Evolutionary conservation across 495 filamentous ascomycete genomes (phyloP), one percentile per base, ranked within the genome.

Genomic region (Talaromyces adpressus): DNA sequence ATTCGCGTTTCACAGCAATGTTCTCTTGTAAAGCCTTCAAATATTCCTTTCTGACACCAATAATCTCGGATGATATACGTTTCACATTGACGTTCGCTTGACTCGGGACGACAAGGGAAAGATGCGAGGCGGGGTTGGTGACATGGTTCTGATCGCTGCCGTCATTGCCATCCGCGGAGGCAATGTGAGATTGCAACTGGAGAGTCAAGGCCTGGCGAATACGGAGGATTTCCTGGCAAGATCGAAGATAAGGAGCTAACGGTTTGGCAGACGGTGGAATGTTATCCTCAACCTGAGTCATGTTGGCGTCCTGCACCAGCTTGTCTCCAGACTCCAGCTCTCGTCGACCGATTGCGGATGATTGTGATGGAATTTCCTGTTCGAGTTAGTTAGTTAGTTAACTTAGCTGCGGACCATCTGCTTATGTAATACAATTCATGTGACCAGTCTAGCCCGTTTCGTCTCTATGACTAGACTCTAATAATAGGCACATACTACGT

Each of bases 1-100:
- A 79, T 45, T 82, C 81, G 16, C 77, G 75, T 41, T 78, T 75
- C 14, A 85, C 84, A 47, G 78, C 76, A 39, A 85, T 70, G 65
- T 87, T 87, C 45, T 79, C 84, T 62, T 76, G 75, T n/a, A 87
- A 69, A 3, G 85, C 85, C 47, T 85, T 73, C 51, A 88, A 69
- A 61, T 87, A 89, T 63, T 84, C 76, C 63, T 67, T 80, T 63
- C 77, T 65, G 53, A 78, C 65, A 12, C 76, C 78, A 34, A 73
- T 68, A 12, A 81, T 25, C 18, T 78, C 75, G 53, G 67, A 58
- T 20, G 78, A 76, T 45, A 76, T 71, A 22, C 69, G 73, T 60
- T 75, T 75, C 47, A 81, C 78, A 18, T 69, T 71, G 8, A 63
- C 57, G 53, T 75, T 71, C 36, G 70, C 70, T 59, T 76, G 71